Conservation (phyloP, 1,284 basidiomycete genomes). For the Microbotryum violaceum region DNA sequence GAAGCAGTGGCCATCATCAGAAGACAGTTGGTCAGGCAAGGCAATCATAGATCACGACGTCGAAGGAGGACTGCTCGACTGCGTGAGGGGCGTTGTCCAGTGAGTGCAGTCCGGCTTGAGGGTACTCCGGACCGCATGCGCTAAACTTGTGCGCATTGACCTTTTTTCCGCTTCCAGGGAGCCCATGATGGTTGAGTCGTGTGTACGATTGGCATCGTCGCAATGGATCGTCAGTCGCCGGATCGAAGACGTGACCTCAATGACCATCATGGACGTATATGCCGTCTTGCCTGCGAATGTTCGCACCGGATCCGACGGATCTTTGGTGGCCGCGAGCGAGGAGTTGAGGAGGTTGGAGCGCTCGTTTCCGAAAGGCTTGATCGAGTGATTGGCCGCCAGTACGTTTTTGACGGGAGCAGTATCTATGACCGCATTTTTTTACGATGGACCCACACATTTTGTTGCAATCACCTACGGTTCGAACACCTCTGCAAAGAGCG, state of each 20-base stretch:
- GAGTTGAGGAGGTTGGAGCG: constrained; percentile 14
- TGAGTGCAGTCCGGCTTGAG: no score
- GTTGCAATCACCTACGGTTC: no score
- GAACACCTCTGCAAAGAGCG: no score
- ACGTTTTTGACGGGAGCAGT: no score
- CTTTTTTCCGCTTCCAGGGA: not conserved
- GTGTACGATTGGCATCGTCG: constrained; percentile 5
- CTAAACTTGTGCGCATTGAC: not conserved
- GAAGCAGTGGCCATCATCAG: not conserved
- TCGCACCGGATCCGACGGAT: constrained; percentile 5
- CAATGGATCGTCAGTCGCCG: constrained; percentile 12
- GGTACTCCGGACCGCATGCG: no score
- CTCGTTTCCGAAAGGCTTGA: constrained; percentile 8
- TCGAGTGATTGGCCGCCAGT: not conserved
- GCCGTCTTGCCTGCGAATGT: constrained; percentile 8
- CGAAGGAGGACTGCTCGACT: constrained; percentile 5
- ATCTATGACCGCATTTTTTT: no score
- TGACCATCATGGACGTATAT: constrained; percentile 8
- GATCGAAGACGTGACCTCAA: not conserved
- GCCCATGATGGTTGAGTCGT: constrained; percentile 12
- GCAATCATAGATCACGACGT: constrained; percentile 1
- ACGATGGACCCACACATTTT: no score
- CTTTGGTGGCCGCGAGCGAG: constrained; percentile 18
- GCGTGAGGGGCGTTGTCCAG: no score
- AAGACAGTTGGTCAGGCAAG: constrained; percentile 10